A percentile compares a stretch with the other conserved stretches of the same genome.
These are phyloP conservation scores for Coelastrella sp. DNA, from an alignment of 139 green algal species.

Conservation along the genomic window DNA sequence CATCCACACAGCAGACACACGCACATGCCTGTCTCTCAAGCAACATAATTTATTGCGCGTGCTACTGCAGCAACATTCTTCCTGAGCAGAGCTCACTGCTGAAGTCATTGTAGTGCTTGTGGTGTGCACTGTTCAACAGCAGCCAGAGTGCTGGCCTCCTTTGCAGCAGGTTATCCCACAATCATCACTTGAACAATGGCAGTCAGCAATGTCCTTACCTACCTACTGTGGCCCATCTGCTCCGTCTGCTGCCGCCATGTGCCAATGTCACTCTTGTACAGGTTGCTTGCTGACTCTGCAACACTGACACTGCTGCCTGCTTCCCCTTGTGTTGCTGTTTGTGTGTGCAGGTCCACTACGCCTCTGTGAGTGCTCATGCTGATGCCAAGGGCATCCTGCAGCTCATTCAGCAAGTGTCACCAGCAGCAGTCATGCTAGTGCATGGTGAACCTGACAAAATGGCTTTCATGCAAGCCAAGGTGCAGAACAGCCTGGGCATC, in stretches of 20 bases:
- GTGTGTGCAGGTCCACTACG: slow-evolving; percentile 57
- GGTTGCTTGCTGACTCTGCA: not conserved
- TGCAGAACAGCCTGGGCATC: slow-evolving; percentile 27
- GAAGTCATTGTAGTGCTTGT: not conserved
- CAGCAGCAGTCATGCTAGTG: slow-evolving; percentile 76
- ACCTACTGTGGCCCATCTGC: too few relatives aligned
- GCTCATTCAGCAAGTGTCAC: slow-evolving; percentile 62
- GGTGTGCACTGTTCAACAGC: not conserved
- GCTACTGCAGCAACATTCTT: too few relatives aligned
- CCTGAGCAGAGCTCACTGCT: too few relatives aligned
- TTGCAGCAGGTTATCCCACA: too few relatives aligned
- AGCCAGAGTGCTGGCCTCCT: not conserved
- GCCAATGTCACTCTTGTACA: too few relatives aligned
- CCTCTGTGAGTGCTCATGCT: slow-evolving; percentile 78
- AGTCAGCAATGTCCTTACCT: too few relatives aligned
- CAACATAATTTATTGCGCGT: too few relatives aligned
- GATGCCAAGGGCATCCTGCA: slow-evolving; percentile 78
- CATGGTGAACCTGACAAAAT: slow-evolving; percentile 79
- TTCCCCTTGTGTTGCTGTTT: too few relatives aligned
- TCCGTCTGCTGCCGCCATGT: too few relatives aligned
- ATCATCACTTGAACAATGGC: too few relatives aligned
- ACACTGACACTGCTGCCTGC: not conserved
- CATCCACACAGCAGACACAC: too few relatives aligned
- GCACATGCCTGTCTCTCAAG: too few relatives aligned
- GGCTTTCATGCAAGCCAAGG: slow-evolving; percentile 64